Evolutionary conservation across 106 monocot species (phyloP).

Genomic region (Ottelia alismoides): DNA sequence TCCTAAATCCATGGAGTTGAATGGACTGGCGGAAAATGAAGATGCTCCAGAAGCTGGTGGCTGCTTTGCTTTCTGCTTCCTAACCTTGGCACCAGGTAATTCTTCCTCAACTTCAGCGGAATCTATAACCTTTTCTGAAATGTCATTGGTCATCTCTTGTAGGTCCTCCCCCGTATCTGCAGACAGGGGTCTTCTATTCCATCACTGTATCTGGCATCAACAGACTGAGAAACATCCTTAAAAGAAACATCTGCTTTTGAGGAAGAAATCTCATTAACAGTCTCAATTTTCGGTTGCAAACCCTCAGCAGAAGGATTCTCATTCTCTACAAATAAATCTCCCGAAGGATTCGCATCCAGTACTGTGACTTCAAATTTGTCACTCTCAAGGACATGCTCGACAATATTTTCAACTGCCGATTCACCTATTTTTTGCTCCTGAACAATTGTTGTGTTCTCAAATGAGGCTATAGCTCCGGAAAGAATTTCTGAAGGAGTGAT

Average conservation of each 20-base stretch:
- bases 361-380: constrained; percentile 33
- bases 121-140: constrained; percentile 22
- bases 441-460: constrained; percentile 26
- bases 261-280: constrained; percentile 10
- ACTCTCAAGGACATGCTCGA: too few relatives aligned
- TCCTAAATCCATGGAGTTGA: constrained; percentile 42
- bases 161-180: constrained; percentile 22
- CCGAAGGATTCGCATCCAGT: constrained; percentile 30
- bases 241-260: constrained; percentile 10
- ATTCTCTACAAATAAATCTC: constrained; percentile 11
- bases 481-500: constrained; percentile 78
- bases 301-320: constrained; percentile 7
- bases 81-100: too few relatives aligned
- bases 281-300: constrained; percentile 22
- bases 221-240: constrained; percentile 20
- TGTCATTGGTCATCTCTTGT: constrained; percentile 32
- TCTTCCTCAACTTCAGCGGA: too few relatives aligned
- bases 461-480: constrained; percentile 33
- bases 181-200: constrained; percentile 13
- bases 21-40: constrained; percentile 33
- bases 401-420: constrained; percentile 23
- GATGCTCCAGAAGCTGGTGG: constrained; percentile 20
- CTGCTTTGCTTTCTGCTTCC: too few relatives aligned
- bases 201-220: constrained; percentile 13
- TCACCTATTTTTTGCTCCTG: constrained; percentile 15